Conservation (phyloP, 306 rosid species). For the Vigna mungo region DNA sequence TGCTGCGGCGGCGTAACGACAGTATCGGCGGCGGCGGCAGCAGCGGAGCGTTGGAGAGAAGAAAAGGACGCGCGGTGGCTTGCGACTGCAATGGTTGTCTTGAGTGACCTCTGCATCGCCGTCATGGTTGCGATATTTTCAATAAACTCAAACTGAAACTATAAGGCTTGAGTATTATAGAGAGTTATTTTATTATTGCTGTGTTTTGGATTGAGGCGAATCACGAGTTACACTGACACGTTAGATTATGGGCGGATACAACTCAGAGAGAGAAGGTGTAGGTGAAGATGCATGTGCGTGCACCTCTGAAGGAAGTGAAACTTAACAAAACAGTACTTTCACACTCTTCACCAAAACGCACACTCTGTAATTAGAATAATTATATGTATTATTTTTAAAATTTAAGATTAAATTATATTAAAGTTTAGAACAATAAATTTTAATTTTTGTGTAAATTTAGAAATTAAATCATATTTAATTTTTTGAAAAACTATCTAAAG, state of each 20-base stretch:
- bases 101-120: constrained; percentile 57
- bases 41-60: constrained; percentile 41
- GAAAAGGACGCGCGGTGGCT: constrained; percentile 20
- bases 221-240: neutral
- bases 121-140: constrained; percentile 44
- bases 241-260: neutral
- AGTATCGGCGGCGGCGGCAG: constrained; percentile 16
- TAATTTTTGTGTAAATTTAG: too few relatives aligned
- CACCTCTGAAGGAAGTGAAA: neutral
- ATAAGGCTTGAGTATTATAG: too few relatives aligned
- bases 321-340: neutral
- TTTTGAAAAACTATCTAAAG: too few relatives aligned
- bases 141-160: neutral
- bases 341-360: too few relatives aligned
- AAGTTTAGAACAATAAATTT: too few relatives aligned
- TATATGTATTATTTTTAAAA: too few relatives aligned
- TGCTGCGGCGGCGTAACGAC: constrained; percentile 45
- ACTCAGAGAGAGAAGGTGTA: neutral
- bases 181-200: too few relatives aligned
- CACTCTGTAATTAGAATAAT: too few relatives aligned
- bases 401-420: too few relatives aligned
- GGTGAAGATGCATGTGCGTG: neutral
- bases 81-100: constrained; percentile 50
- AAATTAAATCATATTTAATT: too few relatives aligned
- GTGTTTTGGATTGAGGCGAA: neutral